A percentile compares a stretch with the other conserved stretches of the same genome.
These are phyloP conservation scores for Salvia splendens DNA, from an alignment of 257 asterid genomes.

Conservation along the genomic window DNA sequence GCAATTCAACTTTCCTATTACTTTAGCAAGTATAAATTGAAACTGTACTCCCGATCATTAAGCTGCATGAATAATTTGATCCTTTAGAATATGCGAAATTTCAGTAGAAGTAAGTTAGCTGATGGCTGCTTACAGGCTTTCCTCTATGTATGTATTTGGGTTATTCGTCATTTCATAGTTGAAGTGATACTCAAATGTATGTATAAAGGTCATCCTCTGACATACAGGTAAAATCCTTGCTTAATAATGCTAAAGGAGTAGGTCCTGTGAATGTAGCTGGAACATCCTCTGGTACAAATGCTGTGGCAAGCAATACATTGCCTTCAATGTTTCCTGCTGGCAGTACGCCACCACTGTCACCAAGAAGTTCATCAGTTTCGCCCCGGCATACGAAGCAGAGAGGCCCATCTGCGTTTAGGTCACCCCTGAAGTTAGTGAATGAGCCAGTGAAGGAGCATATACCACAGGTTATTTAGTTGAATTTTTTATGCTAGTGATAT, in stretches of 20 bases:
- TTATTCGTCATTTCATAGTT: neutral
- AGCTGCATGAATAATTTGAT: slow-evolving; percentile 19
- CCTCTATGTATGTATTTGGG: slow-evolving; percentile 1
- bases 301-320: slow-evolving; percentile 65
- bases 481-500: slow-evolving; percentile 18
- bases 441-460: slow-evolving; percentile 88
- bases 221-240: slow-evolving; percentile 80
- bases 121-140: slow-evolving; percentile 31
- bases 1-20: slow-evolving; percentile 16
- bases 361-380: slow-evolving; percentile 94
- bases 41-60: neutral
- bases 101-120: slow-evolving; percentile 21
- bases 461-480: slow-evolving; percentile 76
- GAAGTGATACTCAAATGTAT: slow-evolving; percentile 13
- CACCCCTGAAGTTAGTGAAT: slow-evolving; percentile 81
- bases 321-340: slow-evolving; percentile 99
- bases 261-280: slow-evolving; percentile 74
- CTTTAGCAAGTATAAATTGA: neutral
- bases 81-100: slow-evolving; percentile 23
- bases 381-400: slow-evolving; percentile 89
- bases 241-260: slow-evolving; percentile 79
- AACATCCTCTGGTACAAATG: slow-evolving; percentile 62
- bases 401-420: slow-evolving; percentile 82
- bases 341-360: slow-evolving; percentile 99
- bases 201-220: slow-evolving; percentile 19